Percentiles rank a stretch among this genome's conserved stretches.
Evolutionary conservation across 768 basidiomycete species (phyloP).

Genomic region (Daedaleopsis nitida): DNA sequence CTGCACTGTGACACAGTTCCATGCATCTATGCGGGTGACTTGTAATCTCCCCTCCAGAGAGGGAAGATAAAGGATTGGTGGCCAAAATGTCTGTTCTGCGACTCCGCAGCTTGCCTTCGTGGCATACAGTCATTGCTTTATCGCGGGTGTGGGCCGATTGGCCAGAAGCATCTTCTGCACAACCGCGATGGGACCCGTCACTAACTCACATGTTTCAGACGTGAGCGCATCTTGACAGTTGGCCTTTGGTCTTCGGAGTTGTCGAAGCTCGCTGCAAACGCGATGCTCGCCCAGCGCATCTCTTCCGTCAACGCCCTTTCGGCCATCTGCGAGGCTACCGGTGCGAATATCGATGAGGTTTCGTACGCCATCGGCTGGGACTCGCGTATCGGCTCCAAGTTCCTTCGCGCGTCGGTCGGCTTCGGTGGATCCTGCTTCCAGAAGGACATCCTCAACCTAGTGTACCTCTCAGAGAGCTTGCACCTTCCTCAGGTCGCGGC

Average conservation of each 20-base stretch:
- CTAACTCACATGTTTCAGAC: constrained; percentile 38
- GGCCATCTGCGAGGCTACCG: constrained; percentile 98
- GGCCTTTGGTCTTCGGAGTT: constrained; percentile 99
- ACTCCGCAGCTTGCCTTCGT: too few species aligned
- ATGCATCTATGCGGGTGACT: neutral
- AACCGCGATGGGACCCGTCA: neutral
- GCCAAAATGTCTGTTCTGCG: too few species aligned
- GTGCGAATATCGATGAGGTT: constrained; percentile 98
- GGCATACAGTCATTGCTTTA: too few species aligned
- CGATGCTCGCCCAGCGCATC: constrained; percentile 99
- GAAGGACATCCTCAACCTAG: constrained; percentile 98
- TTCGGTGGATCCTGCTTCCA: constrained; percentile 99
- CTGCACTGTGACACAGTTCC: neutral
- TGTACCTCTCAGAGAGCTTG: constrained; percentile 92
- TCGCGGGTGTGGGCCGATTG: too few species aligned
- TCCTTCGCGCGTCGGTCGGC: constrained; percentile 93
- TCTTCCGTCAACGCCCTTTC: constrained; percentile 98
- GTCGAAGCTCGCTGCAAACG: constrained; percentile 98
- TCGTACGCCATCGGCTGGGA: constrained; percentile 93
- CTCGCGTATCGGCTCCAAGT: constrained; percentile 90
- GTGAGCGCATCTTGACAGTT: constrained; percentile 84
- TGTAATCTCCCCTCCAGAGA: neutral
- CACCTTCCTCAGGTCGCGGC: constrained; percentile 96
- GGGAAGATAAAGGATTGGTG: neutral
- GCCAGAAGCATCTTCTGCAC: too few species aligned